Base-by-base conservation (phyloP, 495 filamentous ascomycete genomes). In the Pseudevernia furfuracea region DNA sequence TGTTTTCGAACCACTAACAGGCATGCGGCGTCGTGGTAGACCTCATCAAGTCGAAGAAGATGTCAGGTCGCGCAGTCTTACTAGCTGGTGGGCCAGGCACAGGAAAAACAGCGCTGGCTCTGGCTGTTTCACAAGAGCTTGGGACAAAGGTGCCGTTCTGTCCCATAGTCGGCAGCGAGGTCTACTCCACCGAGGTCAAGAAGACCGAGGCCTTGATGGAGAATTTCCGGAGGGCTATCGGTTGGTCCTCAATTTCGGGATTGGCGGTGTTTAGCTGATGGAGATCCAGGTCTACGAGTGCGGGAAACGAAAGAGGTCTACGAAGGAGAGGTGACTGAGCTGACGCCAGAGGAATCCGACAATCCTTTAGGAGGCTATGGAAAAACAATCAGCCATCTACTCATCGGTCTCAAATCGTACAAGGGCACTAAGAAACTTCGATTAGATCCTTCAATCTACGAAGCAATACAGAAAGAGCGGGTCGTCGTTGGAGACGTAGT, bases 151-250 rank as follows among this genome's bases (percentile, higher is more conserved):
- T 98, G 60, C 94, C 94, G 8, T 98, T 98, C 73, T 96, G 92
- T 72, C 91, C 92, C 41, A 96, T 98, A 70, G 92, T 95, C 37
- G 94, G 91, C 65, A 96, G 92, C 76, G 94, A 98, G 72, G 87
- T 98, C 68, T 98, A 96, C 78, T 93, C 89, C 55, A 88, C 93
- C 46, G 94, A 98, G 76, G 90, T 98, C 64, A 97, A 97, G 84
- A 98, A 98, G 84, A 97, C 94, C 25, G 94, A 98, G 75, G 89
- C 94, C 44, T 79, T 98, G 72, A 97, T 96, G 91, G 94, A 98
- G 81, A 96, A 96, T 75, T 98, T 98, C 76, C 84, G 94, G 74
- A 80, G 92, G 73, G 93, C 94, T 52, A 98, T 97, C 72, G 94
- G 94, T 80, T 77, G 64, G 78, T 65, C 34, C 70, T 43, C n/a